These are phyloP conservation scores for Bifiguratus adelaidae DNA, from an alignment of 192 early-diverging fungal genomes.

Conservation along the genomic window DNA sequence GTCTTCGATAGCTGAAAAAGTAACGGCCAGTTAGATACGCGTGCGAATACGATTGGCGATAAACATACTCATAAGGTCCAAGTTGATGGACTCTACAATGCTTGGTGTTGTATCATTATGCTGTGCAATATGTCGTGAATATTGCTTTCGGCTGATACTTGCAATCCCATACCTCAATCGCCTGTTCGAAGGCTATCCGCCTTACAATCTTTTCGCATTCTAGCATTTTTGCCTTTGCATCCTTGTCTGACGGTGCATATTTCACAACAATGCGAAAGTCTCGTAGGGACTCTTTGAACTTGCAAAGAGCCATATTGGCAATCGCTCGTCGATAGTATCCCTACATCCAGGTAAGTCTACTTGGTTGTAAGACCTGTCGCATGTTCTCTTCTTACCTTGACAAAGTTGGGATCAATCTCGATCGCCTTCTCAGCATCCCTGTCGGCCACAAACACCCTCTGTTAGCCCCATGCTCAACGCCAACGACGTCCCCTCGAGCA, in stretches of 20 bases:
- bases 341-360: conserved; percentile 4
- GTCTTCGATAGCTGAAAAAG: conserved; percentile 44
- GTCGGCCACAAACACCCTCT: not conserved
- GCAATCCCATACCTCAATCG: conserved; percentile 65
- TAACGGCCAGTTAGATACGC: not conserved
- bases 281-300: conserved; percentile 72
- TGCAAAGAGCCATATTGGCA: conserved; percentile 77
- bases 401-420: conserved; percentile 65
- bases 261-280: conserved; percentile 67
- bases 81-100: conserved; percentile 46
- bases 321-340: conserved; percentile 91
- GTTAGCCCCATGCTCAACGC: not conserved
- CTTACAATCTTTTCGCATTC: conserved; percentile 90
- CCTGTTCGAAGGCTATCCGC: conserved; percentile 84
- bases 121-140: conserved; percentile 17
- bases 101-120: conserved; percentile 13
- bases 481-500: no score
- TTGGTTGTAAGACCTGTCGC: not conserved
- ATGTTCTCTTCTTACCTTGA: conserved; percentile 48
- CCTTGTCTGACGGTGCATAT: conserved; percentile 67
- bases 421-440: conserved; percentile 80
- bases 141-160: not conserved
- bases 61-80: conserved; percentile 51
- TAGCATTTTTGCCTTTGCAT: conserved; percentile 64
- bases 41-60: conserved; percentile 1